phyloP scores from a whole-genome alignment of 176 grass and related monocot species.

The barley (Hordeum vulgare) region DNA sequence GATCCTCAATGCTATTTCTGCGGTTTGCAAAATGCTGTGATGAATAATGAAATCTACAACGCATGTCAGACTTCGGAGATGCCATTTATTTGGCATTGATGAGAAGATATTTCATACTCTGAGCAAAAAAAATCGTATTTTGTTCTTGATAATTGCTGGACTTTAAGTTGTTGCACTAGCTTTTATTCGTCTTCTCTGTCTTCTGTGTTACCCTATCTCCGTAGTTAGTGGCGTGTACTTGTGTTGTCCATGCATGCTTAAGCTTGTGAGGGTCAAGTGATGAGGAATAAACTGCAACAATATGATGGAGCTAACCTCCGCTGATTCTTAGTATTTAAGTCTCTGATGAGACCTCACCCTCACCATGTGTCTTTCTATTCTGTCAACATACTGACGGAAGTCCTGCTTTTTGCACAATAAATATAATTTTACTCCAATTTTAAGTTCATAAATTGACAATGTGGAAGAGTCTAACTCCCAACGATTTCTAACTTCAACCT shows the following conservation, averaged over 20 bases:
- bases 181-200: too few relatives aligned
- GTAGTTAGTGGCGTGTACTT: too few relatives aligned
- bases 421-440: too few relatives aligned
- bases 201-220: too few relatives aligned
- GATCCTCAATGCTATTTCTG: accelerated
- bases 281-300: conserved; percentile 45
- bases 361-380: background rate
- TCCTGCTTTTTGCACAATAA: too few relatives aligned
- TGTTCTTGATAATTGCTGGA: background rate
- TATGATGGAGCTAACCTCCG: conserved; percentile 4
- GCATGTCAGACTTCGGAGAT: conserved; percentile 48
- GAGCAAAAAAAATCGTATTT: too few relatives aligned
- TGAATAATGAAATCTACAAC: conserved; percentile 14
- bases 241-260: background rate
- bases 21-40: background rate
- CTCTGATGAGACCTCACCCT: conserved; percentile 19
- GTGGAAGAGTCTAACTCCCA: background rate
- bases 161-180: background rate
- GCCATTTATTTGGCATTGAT: conserved; percentile 28
- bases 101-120: conserved; percentile 38
- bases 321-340: conserved; percentile 45
- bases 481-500: background rate
- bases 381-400: background rate
- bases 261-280: background rate
- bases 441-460: too few relatives aligned